Evolutionary conservation across 2,329 filamentous ascomycete species (phyloP), one percentile per base, ranked within the genome.

Genomic region (Pyrenochaeta sp.): DNA sequence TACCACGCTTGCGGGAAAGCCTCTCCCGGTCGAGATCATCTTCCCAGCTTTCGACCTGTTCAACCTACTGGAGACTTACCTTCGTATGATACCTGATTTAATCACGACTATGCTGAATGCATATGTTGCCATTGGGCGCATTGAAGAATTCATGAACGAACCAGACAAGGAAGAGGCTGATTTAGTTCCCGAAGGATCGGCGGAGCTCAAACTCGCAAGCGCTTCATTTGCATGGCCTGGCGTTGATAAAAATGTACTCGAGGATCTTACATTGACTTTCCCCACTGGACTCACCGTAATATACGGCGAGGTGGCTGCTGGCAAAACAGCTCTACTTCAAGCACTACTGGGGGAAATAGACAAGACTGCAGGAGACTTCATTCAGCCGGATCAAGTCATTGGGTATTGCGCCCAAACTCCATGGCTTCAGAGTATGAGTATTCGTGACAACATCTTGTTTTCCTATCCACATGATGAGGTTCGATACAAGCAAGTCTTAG

Each of bases 41-140:
- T 96, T 96, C 67, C 91, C 91, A 0, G 90, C 91, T 0, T 76
- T 96, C 2, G 86, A 92, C 48, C 77, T 96, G 0, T 96, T 96
- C 60, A 76, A 77, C 1, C 83, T 93, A 75, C 75, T 96, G 8
- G 88, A 93, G 58, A 77, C 74, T 1, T 89, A 85, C 48, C 74
- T 96, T 35, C 84, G 86, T 41, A 87, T 91, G 38, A 73, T 95
- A 0, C 92, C 92, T 2, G 77, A 82, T 20, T 74, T 96, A 7
- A 84, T 95, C 29, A 90, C 88, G 0, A 82, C 87, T 0, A 73
- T 93, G 4, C 80, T 95, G 53, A 95, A 96, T 59, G 89, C 90
- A 0, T 85, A 82, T n/a, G 86, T 96, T 13, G 88, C 91, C 0
- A 83, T 96, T 51, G 83, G 82, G 7, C 86, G 91, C 53, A 90